Evolutionary conservation across 2,329 filamentous ascomycete genomes (phyloP).

Genomic region (Xylaria sp.): DNA sequence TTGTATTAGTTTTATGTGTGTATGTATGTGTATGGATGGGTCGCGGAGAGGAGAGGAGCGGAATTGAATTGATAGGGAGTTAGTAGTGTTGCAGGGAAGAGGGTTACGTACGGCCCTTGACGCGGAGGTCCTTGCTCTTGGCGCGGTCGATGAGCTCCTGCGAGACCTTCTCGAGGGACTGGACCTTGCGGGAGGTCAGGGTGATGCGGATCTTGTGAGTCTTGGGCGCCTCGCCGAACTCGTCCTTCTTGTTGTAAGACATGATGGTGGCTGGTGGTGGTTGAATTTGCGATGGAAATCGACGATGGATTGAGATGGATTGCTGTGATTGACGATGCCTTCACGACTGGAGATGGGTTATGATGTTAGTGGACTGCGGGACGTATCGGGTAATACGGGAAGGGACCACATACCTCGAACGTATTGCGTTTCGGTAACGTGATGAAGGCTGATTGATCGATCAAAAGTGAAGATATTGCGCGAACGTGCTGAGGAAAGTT

Average conservation of each 20-base stretch:
- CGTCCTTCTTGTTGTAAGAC: conserved; percentile 98
- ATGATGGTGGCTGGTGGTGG: too few species aligned
- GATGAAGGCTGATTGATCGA: conserved; percentile 49
- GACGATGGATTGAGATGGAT: conserved; percentile 12
- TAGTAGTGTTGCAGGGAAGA: not conserved
- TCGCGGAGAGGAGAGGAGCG: too few species aligned
- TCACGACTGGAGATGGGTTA: conserved; percentile 79
- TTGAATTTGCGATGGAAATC: too few species aligned
- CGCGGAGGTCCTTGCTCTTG: conserved; percentile 96
- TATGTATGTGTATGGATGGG: too few species aligned
- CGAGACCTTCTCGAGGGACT: conserved; percentile 97
- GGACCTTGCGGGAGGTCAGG: conserved; percentile 74
- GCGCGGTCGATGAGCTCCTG: conserved; percentile 97
- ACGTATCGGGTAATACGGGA: not conserved
- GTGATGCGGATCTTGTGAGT: conserved; percentile 72
- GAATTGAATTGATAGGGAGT: not conserved
- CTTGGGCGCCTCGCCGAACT: conserved; percentile 78
- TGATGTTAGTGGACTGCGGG: not conserved
- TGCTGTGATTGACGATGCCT: conserved; percentile 49
- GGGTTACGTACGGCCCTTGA: conserved; percentile 71
- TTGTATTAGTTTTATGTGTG: conserved; percentile 10
- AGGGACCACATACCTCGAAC: conserved; percentile 30
- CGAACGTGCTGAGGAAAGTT: conserved; percentile 14
- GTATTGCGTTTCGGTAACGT: conserved; percentile 73
- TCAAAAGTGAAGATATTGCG: conserved; percentile 12